A percentile compares a stretch with the other conserved stretches of the same genome.
phyloP scores from a whole-genome alignment of 2,329 filamentous ascomycete genomes.

The Penicillium freii region DNA sequence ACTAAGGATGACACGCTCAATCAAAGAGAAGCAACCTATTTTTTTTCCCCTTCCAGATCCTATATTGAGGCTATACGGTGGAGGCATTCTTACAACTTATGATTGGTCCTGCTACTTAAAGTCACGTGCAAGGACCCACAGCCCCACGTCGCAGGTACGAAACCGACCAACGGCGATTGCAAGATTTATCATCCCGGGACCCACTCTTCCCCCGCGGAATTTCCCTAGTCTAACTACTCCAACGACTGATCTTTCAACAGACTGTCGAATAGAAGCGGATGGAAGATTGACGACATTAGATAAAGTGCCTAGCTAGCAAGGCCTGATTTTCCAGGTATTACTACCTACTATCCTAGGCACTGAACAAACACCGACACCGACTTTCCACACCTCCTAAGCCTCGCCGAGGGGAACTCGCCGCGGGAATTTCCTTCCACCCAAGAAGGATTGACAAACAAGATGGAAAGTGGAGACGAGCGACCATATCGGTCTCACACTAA shows the following conservation, averaged over 20 bases:
- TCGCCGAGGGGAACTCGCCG: neutral
- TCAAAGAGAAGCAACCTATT: slow-evolving; percentile 70
- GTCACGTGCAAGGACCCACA: neutral
- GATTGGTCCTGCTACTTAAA: neutral
- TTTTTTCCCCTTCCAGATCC: neutral
- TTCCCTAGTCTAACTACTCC: neutral
- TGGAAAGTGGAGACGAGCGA: slow-evolving; percentile 10
- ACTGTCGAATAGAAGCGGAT: neutral
- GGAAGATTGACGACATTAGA: neutral
- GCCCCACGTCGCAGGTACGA: neutral
- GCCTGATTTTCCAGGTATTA: neutral
- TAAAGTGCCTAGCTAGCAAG: neutral
- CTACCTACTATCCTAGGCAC: neutral
- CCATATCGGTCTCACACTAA: slow-evolving; percentile 19
- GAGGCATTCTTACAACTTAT: neutral
- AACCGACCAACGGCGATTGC: neutral
- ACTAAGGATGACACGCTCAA: slow-evolving; percentile 93
- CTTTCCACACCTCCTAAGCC: neutral
- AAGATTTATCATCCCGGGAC: neutral
- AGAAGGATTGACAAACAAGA: neutral
- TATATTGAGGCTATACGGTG: neutral
- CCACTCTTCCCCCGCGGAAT: slow-evolving; percentile 1
- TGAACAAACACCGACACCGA: neutral
- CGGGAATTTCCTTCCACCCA: neutral
- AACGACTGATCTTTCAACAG: neutral